phyloP scores from a whole-genome alignment of 208 protist species.

The Phytomonas sp. region DNA sequence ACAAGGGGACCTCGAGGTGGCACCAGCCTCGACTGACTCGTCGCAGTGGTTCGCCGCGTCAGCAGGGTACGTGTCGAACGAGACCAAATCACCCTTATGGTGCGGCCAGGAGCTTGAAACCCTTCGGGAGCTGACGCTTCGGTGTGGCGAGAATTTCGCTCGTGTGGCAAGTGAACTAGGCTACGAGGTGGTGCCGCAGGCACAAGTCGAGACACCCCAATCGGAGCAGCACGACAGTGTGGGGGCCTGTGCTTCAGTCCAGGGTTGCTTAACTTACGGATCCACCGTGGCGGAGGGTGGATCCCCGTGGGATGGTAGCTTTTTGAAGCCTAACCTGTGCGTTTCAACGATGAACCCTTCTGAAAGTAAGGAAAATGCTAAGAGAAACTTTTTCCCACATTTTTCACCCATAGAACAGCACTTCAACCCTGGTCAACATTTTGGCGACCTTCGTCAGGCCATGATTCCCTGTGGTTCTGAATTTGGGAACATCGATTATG shows the following conservation, averaged over 20 bases:
- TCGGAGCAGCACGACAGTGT: neutral
- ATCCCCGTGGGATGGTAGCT: neutral
- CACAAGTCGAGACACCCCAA: conserved; percentile 8
- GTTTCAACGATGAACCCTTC: no score
- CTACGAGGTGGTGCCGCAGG: conserved; percentile 33
- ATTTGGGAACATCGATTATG: no score
- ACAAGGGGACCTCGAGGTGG: conserved; percentile 6
- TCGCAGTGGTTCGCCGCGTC: neutral
- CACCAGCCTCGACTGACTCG: conserved; percentile 5
- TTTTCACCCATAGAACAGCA: no score
- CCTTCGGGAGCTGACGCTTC: conserved; percentile 30
- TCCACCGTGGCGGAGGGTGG: conserved; percentile 1
- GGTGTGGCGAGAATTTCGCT: conserved; percentile 25
- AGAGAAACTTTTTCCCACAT: no score
- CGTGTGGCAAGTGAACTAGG: conserved; percentile 33
- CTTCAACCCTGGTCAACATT: no score
- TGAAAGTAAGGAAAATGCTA: no score
- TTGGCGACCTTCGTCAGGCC: no score
- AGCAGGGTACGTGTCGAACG: neutral
- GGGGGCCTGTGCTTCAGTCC: conserved; percentile 5
- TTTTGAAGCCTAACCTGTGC: no score
- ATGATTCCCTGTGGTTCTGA: no score
- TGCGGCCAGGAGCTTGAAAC: conserved; percentile 20
- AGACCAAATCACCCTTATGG: conserved; percentile 3
- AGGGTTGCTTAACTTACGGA: neutral